Base-by-base conservation (phyloP, 306 rosid genomes). In the Vigna angularis region DNA sequence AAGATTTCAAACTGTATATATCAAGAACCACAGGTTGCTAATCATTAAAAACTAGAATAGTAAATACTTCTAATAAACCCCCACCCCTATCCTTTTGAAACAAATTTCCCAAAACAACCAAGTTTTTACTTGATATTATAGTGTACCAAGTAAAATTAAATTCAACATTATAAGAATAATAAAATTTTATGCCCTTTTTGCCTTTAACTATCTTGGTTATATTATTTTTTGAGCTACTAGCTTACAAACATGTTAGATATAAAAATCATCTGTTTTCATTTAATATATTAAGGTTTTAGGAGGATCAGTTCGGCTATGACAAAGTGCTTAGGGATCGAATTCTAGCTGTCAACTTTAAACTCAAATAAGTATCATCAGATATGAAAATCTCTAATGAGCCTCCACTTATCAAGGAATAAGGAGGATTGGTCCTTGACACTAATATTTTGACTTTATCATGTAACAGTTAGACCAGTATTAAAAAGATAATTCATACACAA, bases 91-190 rank as follows among this genome's bases (percentile, higher is more conserved):
- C 7, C 63, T 34, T 26, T n/a, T 42, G 9, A 67, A 55, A 40
- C 6, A 7, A 56, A 56, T 15, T 42, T 72, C 64, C 7, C 38
- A 56, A 20, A 73, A 15, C 34, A 73, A 73, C 55, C 5, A 57
- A 45, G 58, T 30, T 30, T 78, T 28, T 34, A 30, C 61, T 30
- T 44, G 71, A 78, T 34, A 28, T 77, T 28, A 55, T 11, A 42
- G 49, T 28, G 59, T 66, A 69, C 10, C 8, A 16, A 68, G 51
- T 58, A 32, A 78, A 68, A 77, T 44, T 68, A 56, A 45, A 30
- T 57, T 17, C 59, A 67, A 67, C 36, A 44, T 56, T 3, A 57
- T 56, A 68, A 56, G 0, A 45, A 36, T 9, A 77, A 56, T 34
- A 57, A 36, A 75, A 0, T 45, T 65, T 50, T 76, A 26, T 4